A percentile compares a stretch with the other conserved stretches of the same genome.
Conservation (phyloP, 352 stramenopile species). For the Pythium vanterpoolii region DNA sequence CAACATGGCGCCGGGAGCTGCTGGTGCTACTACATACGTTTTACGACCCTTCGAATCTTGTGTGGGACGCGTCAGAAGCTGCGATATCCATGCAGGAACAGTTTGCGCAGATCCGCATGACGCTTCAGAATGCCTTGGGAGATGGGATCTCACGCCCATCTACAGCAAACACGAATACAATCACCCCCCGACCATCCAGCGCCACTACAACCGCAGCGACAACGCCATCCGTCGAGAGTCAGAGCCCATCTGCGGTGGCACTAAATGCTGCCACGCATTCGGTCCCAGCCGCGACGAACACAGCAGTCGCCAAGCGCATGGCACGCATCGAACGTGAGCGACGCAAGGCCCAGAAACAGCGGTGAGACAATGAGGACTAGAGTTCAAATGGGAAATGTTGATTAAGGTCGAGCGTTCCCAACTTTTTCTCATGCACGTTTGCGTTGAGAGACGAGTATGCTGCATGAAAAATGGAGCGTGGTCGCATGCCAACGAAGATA, state of each 20-base stretch:
- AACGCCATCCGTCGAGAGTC: too few species aligned
- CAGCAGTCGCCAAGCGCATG: slow-evolving; percentile 15
- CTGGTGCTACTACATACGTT: slow-evolving; percentile 4
- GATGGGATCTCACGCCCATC: background rate
- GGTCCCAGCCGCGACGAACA: too few species aligned
- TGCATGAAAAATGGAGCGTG: too few species aligned
- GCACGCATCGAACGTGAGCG: slow-evolving; percentile 22
- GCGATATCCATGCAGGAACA: background rate
- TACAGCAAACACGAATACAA: background rate
- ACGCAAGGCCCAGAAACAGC: slow-evolving; percentile 13
- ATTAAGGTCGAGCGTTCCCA: too few species aligned
- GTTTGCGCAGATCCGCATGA: slow-evolving; percentile 4
- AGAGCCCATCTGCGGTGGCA: too few species aligned
- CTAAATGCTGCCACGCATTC: too few species aligned
- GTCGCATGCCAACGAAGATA: background rate
- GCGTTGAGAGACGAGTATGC: too few species aligned
- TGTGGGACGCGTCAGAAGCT: slow-evolving; percentile 1
- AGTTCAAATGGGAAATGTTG: background rate
- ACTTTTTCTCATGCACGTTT: too few species aligned
- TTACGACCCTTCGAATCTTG: background rate
- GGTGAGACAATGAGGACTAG: background rate
- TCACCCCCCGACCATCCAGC: too few species aligned
- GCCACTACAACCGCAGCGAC: too few species aligned
- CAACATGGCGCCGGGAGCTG: slow-evolving; percentile 10
- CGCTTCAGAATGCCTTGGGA: background rate